Conservation (phyloP, 1,139 yeast species). For the Pichia sp. region DNA sequence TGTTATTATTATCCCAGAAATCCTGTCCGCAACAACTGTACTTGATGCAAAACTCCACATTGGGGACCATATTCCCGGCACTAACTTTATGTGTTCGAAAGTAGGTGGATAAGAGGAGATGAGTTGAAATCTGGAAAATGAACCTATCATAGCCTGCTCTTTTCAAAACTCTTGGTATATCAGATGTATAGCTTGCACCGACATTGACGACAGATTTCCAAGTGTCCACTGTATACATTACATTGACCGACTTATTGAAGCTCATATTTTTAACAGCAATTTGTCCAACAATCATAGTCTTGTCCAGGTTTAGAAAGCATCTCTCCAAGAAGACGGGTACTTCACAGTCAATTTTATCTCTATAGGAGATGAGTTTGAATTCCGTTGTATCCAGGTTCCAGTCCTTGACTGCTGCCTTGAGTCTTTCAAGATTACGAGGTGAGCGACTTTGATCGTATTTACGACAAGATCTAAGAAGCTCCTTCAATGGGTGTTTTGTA, state of each 20-base stretch:
- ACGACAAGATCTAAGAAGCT: slow-evolving; percentile 18
- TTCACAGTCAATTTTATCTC: slow-evolving; percentile 33
- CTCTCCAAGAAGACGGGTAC: slow-evolving; percentile 60
- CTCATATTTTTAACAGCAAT: slow-evolving; percentile 67
- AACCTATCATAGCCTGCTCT: slow-evolving; percentile 49
- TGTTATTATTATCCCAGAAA: slow-evolving; percentile 72
- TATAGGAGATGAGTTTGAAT: slow-evolving; percentile 28
- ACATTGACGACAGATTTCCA: slow-evolving; percentile 72
- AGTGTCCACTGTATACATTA: slow-evolving; percentile 62
- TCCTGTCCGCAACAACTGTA: slow-evolving; percentile 45
- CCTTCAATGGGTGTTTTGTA: slow-evolving; percentile 1
- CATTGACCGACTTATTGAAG: slow-evolving; percentile 53
- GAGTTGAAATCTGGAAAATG: slow-evolving; percentile 46
- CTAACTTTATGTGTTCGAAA: slow-evolving; percentile 12
- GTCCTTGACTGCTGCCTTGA: slow-evolving; percentile 23
- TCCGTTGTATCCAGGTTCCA: slow-evolving; percentile 44
- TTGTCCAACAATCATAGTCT: slow-evolving; percentile 54
- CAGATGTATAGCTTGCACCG: slow-evolving; percentile 56
- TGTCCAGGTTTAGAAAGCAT: slow-evolving; percentile 53
- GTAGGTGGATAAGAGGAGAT: slow-evolving; percentile 20
- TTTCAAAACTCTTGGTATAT: slow-evolving; percentile 46
- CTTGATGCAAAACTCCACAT: slow-evolving; percentile 49
- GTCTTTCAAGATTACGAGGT: slow-evolving; percentile 9
- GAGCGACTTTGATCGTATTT: slow-evolving; percentile 19
- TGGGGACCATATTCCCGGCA: slow-evolving; percentile 21